A percentile compares a stretch with the other conserved stretches of the same genome.
Conservation (phyloP, 306 rosid genomes). For the Fagus crenata region DNA sequence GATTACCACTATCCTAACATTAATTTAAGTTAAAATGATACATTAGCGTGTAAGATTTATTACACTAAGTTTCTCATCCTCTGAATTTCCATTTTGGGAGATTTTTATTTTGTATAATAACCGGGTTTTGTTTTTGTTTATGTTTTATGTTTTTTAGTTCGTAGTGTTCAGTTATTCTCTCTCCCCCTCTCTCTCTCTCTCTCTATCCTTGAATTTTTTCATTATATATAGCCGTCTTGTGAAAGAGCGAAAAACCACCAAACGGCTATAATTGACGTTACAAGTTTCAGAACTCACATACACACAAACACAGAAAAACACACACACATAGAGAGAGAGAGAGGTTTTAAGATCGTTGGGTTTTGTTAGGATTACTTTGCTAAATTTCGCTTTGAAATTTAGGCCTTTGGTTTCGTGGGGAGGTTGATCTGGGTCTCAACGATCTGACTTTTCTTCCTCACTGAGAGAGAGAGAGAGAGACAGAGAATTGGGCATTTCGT, state of each 20-base stretch:
- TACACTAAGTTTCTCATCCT: too few species aligned
- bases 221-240: slow-evolving; percentile 30
- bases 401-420: slow-evolving; percentile 2
- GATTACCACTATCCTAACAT: too few species aligned
- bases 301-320: background rate
- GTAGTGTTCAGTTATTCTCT: background rate
- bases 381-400: slow-evolving; percentile 22
- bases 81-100: too few species aligned
- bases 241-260: slow-evolving; percentile 49
- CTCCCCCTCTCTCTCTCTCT: background rate
- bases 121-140: background rate
- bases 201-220: slow-evolving; percentile 23
- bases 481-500: slow-evolving; percentile 24
- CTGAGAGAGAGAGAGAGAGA: background rate
- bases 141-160: background rate
- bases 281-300: slow-evolving; percentile 11
- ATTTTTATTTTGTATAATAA: too few species aligned
- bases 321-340: background rate
- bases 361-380: slow-evolving; percentile 19
- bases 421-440: slow-evolving; percentile 33
- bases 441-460: slow-evolving; percentile 25
- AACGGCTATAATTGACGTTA: slow-evolving; percentile 82
- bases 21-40: too few species aligned
- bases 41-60: too few species aligned
- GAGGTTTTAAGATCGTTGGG: slow-evolving; percentile 30